Percentiles rank a stretch among this genome's conserved stretches.
phyloP scores from a whole-genome alignment of 805 yeast genomes.

The Saturnispora gosingensis region DNA sequence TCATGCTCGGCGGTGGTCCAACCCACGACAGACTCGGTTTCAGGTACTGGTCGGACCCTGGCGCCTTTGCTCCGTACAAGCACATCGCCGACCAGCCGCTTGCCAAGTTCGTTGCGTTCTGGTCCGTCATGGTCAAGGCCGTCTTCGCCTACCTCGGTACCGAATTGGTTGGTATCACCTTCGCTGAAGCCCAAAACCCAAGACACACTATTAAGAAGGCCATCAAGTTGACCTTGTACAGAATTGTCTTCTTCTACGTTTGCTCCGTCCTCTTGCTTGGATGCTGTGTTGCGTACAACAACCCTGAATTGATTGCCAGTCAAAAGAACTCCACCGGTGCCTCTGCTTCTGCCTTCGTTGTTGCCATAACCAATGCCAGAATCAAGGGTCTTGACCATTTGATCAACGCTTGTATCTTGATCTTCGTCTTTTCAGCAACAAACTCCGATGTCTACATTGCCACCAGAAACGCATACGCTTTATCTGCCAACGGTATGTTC shows the following conservation, averaged over 20 bases:
- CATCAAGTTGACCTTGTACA: conserved; percentile 43
- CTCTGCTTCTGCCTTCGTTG: conserved; percentile 76
- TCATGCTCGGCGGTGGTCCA: conserved; percentile 76
- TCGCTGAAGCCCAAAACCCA: conserved; percentile 41
- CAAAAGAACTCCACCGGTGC: conserved; percentile 44
- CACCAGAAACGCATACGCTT: conserved; percentile 63
- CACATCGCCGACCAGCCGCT: conserved; percentile 31
- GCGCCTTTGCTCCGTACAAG: conserved; percentile 34
- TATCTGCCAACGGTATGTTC: conserved; percentile 66
- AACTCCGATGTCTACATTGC: conserved; percentile 74
- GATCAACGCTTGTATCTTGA: conserved; percentile 66
- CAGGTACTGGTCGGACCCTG: conserved; percentile 37
- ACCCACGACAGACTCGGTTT: conserved; percentile 50
- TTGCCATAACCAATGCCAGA: conserved; percentile 62
- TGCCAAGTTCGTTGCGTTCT: conserved; percentile 29
- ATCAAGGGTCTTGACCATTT: conserved; percentile 64
- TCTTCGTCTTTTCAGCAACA: conserved; percentile 74
- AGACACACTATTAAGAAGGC: conserved; percentile 43
- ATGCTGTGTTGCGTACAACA: conserved; percentile 46
- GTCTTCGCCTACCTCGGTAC: conserved; percentile 43
- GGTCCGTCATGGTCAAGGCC: conserved; percentile 46
- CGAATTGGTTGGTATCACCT: conserved; percentile 40
- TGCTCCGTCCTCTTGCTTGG: conserved; percentile 46
- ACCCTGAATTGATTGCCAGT: conserved; percentile 35
- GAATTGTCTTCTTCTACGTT: conserved; percentile 45